A percentile compares a stretch with the other conserved stretches of the same genome.
These are phyloP conservation scores for Urtica urens DNA, from an alignment of 306 rosid genomes.

Conservation along the genomic window DNA sequence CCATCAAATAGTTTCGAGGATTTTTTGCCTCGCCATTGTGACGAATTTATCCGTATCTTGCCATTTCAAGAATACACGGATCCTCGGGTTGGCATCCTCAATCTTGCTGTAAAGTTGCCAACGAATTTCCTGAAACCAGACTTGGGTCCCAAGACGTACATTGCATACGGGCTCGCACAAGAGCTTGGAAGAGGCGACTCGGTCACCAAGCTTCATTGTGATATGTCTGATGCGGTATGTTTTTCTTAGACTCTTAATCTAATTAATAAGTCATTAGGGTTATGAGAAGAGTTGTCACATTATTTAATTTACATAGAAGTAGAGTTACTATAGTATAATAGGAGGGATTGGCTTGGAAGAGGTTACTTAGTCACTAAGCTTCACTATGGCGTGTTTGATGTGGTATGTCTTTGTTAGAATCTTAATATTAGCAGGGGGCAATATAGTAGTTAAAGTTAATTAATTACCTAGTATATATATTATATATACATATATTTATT, in stretches of 20 bases:
- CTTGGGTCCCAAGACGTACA: conserved; percentile 87
- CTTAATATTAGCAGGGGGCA: no score
- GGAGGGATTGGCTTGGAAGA: conserved; percentile 84
- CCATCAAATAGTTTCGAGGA: conserved; percentile 81
- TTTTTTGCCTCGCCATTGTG: conserved; percentile 85
- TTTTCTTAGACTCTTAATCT: no score
- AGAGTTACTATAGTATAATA: no score
- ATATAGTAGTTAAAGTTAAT: no score
- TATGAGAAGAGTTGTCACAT: no score
- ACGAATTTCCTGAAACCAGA: conserved; percentile 62
- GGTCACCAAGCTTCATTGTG: conserved; percentile 85
- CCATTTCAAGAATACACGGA: conserved; percentile 80
- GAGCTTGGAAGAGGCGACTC: conserved; percentile 94
- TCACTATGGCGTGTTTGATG: conserved; percentile 86
- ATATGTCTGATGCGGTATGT: conserved; percentile 88
- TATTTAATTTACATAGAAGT: no score
- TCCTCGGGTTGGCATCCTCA: conserved; percentile 63
- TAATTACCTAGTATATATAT: no score
- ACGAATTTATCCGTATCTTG: conserved; percentile 60
- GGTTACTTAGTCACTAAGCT: conserved; percentile 89
- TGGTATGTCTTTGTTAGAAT: conserved; percentile 54
- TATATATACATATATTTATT: no score
- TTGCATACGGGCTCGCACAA: conserved; percentile 62
- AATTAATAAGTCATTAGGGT: no score
- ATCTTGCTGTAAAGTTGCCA: conserved; percentile 84